Conservation (phyloP, 176 grass and related monocot species). For the Oryza nivara region DNA sequence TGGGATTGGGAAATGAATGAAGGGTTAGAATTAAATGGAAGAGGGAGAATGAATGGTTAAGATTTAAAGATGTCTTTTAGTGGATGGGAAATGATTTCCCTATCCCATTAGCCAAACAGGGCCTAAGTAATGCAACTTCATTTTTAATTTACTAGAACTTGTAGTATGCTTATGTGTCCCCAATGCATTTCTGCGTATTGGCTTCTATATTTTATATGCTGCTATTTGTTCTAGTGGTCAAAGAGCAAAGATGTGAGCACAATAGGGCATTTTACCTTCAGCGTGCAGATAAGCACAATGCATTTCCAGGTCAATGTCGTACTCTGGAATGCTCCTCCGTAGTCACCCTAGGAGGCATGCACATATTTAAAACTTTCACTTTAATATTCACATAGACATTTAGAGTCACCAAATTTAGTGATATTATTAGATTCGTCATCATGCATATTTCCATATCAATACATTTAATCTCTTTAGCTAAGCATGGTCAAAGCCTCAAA, state of each 20-base stretch:
- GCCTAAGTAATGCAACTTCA: neutral
- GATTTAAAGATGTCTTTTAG: too few species aligned
- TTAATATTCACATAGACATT: neutral
- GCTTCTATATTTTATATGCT: neutral
- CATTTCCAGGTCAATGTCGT: neutral
- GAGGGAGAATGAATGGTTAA: too few species aligned
- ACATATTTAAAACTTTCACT: neutral
- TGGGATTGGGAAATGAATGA: too few species aligned
- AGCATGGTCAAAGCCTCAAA: neutral
- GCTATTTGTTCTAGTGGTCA: neutral
- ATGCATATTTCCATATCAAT: neutral
- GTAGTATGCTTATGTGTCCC: neutral
- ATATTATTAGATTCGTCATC: neutral
- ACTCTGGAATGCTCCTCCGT: neutral
- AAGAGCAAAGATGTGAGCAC: neutral
- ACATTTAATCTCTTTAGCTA: neutral
- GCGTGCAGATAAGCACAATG: neutral
- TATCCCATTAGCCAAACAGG: too few species aligned
- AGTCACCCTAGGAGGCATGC: neutral
- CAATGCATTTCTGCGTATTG: neutral
- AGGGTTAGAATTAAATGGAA: too few species aligned
- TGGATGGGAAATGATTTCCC: too few species aligned
- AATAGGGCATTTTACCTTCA: neutral
- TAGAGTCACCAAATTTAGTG: neutral
- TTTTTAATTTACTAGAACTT: slow-evolving; percentile 17